These are phyloP conservation scores for Acer negundo DNA, from an alignment of 345 rosid genomes.

Conservation along the genomic window DNA sequence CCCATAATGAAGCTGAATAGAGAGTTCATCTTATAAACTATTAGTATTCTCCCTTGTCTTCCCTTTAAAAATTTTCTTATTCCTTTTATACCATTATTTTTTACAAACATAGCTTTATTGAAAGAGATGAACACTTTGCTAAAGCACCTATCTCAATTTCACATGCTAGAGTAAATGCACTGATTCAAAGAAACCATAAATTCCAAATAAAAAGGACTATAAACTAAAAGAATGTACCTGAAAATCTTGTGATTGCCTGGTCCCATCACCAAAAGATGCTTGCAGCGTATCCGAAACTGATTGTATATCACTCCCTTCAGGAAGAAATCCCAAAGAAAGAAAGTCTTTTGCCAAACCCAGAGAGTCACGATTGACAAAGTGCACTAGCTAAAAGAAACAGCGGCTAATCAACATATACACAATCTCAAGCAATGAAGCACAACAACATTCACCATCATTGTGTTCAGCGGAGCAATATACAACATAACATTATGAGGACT, in stretches of 20 bases:
- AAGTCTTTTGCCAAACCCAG: conserved; percentile 97
- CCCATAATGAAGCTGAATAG: neutral
- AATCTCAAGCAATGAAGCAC: conserved; percentile 21
- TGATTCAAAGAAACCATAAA: neutral
- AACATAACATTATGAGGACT: conserved; percentile 12
- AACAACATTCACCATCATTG: conserved; percentile 17
- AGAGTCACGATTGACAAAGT: conserved; percentile 97
- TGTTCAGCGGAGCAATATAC: neutral
- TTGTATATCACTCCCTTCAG: conserved; percentile 83
- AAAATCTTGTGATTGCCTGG: conserved; percentile 81
- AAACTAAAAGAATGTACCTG: conserved; percentile 55
- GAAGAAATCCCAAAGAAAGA: conserved; percentile 98
- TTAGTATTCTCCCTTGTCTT: too few relatives aligned
- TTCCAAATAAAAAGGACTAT: neutral
- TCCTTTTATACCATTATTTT: neutral
- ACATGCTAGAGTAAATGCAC: neutral
- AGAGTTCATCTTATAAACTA: neutral
- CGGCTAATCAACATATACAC: conserved; percentile 35
- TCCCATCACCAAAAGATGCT: conserved; percentile 72
- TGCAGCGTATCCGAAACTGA: conserved; percentile 79
- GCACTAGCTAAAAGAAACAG: conserved; percentile 82
- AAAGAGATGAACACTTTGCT: neutral
- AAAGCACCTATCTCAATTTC: neutral
- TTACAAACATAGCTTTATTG: neutral
- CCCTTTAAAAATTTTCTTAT: too few relatives aligned